Evolutionary conservation across 306 rosid species (phyloP), one percentile per base, ranked within the genome.

Genomic region (Cucumis sativus): DNA sequence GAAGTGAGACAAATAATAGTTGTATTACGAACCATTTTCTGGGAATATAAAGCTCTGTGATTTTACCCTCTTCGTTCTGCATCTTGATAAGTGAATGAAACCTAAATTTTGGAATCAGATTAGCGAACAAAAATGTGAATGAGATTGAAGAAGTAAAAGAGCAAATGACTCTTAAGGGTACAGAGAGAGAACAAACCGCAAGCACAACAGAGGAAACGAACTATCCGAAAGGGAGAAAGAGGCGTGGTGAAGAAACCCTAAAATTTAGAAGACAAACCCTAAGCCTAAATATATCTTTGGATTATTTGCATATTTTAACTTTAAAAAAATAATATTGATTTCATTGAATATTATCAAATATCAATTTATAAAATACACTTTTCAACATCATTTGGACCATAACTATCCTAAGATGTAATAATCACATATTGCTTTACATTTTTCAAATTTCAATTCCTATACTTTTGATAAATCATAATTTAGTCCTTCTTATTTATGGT

Each of bases 41-140:
- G 15, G 92, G 95, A 71, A 90, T 80, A 77, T 90, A 90, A 23
- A 90, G 90, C 60, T 86, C 90, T 1, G 92, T 90, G 84, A 90
- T 78, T 5, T 80, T 68, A 0, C 92, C 92, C 39, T 90, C 95
- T 43, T 89, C 89, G 82, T 89, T 89, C 80, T 89, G 88, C 91
- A 87, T 89, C 64, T 79, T 87, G 68, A 21, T 2, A 13, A 13
- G 5, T 21, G 56, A 33, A 4, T 33, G 4, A 33, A 35, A 14
- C 47, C 71, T 35, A 37, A 33, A 64, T 39, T 64, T 17, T 7
- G 21, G 7, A 35, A 12, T 64, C 70, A 16, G 20, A 35, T 10
- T 28, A 35, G 10, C 1, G 47, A 23, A 65, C 4, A 1, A 7
- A 65, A 65, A 37, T 8, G 4, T 4, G 52, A 66, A 18, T 66